These are phyloP conservation scores for Fusarium sp. DNA, from an alignment of 2,329 filamentous ascomycete genomes.

Conservation along the genomic window DNA sequence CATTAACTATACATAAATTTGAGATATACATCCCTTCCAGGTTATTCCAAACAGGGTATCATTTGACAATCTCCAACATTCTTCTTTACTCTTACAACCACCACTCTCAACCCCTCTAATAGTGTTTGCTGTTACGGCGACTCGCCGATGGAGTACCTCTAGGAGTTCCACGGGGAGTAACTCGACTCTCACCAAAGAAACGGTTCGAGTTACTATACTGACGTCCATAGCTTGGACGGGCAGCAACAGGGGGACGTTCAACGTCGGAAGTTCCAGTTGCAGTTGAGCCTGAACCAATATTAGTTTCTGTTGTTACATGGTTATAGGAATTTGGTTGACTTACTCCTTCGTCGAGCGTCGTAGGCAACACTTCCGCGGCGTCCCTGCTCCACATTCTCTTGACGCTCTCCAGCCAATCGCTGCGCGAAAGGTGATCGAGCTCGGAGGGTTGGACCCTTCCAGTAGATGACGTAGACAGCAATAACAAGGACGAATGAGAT, in stretches of 20 bases:
- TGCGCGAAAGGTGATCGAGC: constrained; percentile 73
- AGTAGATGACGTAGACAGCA: constrained; percentile 75
- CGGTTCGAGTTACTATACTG: constrained; percentile 54
- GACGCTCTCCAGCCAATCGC: constrained; percentile 61
- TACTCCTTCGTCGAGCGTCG: constrained; percentile 44
- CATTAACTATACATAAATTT: neutral
- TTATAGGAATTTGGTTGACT: constrained; percentile 11
- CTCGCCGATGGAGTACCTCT: constrained; percentile 53
- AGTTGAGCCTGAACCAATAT: constrained; percentile 38
- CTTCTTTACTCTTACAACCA: neutral
- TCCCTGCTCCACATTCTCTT: constrained; percentile 45
- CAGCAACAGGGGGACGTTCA: constrained; percentile 24
- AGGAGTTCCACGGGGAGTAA: constrained; percentile 53
- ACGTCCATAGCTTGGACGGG: constrained; percentile 38
- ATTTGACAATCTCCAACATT: neutral
- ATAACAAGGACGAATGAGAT: constrained; percentile 71
- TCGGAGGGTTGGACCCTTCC: constrained; percentile 69
- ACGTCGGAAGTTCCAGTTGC: constrained; percentile 16
- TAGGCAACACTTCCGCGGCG: constrained; percentile 45
- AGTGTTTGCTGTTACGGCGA: constrained; percentile 29
- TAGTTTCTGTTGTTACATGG: neutral
- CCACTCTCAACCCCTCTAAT: neutral
- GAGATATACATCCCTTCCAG: neutral
- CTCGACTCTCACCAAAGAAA: constrained; percentile 56
- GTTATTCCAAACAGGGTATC: constrained; percentile 7